A percentile compares a stretch with the other conserved stretches of the same genome.
These are phyloP conservation scores for Isatis tinctoria DNA, from an alignment of 345 rosid species.

Conservation along the genomic window DNA sequence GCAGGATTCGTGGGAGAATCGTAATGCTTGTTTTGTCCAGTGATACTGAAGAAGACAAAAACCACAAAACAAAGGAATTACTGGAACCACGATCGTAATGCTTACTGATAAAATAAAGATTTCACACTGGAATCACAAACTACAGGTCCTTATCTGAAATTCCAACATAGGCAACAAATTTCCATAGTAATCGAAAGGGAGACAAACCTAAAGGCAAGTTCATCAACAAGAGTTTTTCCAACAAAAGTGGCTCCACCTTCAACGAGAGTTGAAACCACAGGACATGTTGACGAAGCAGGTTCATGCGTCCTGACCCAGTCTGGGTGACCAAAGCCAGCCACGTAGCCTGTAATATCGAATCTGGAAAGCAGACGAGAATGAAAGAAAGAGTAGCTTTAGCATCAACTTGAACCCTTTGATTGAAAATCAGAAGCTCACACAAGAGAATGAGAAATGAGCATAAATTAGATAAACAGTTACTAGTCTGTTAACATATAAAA, in stretches of 20 bases:
- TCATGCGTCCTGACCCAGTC: slow-evolving; percentile 84
- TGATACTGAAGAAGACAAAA: slow-evolving; percentile 54
- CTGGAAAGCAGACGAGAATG: slow-evolving; percentile 39
- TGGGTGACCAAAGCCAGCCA: slow-evolving; percentile 92
- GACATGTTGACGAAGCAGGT: slow-evolving; percentile 54
- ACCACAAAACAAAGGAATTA: neutral
- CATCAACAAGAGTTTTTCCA: slow-evolving; percentile 89
- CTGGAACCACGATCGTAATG: neutral
- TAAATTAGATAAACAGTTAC: neutral
- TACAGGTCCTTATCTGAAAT: neutral
- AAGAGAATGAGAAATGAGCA: neutral
- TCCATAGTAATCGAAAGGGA: neutral
- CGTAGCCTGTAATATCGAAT: slow-evolving; percentile 79
- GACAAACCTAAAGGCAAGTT: slow-evolving; percentile 69
- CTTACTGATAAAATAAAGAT: neutral
- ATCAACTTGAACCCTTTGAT: neutral
- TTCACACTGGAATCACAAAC: neutral
- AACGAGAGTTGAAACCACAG: slow-evolving; percentile 66
- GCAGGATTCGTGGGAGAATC: slow-evolving; percentile 88
- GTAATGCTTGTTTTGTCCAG: slow-evolving; percentile 83
- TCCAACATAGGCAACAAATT: neutral
- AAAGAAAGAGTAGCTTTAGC: neutral
- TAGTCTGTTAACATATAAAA: neutral
- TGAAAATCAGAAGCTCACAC: neutral
- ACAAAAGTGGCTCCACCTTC: slow-evolving; percentile 96